These are phyloP conservation scores for Phytopythium vexans DNA, from an alignment of 352 stramenopile genomes.

Conservation along the genomic window DNA sequence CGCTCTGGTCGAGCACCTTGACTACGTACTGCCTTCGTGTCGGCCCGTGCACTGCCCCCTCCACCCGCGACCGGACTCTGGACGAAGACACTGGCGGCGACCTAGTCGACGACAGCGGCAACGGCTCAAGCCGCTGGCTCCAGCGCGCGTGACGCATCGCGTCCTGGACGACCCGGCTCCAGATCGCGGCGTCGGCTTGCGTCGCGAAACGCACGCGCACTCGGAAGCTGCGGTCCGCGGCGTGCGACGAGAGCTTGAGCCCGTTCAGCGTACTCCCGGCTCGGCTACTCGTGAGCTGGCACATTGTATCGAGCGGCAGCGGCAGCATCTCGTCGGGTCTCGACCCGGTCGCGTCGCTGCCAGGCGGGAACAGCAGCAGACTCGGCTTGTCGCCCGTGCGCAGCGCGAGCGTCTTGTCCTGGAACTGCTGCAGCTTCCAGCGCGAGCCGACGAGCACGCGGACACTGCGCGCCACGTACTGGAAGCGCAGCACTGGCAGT, in stretches of 20 bases:
- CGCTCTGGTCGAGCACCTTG: slow-evolving; percentile 27
- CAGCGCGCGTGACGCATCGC: slow-evolving; percentile 36
- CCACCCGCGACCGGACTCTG: too few relatives aligned
- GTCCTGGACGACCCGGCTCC: slow-evolving; percentile 34
- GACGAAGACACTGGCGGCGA: slow-evolving; percentile 2
- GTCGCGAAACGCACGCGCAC: slow-evolving; percentile 50
- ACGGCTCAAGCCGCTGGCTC: slow-evolving; percentile 23
- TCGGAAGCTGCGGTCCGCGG: slow-evolving; percentile 13
- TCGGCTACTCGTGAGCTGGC: slow-evolving; percentile 10
- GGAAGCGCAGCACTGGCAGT: slow-evolving; percentile 42
- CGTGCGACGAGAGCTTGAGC: slow-evolving; percentile 27
- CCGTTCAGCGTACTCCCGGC: slow-evolving; percentile 7
- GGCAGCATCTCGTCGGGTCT: slow-evolving; percentile 17
- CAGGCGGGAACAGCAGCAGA: slow-evolving; percentile 20
- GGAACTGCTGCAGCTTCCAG: slow-evolving; percentile 49
- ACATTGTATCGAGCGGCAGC: slow-evolving; percentile 27
- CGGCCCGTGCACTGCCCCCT: background rate
- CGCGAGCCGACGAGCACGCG: slow-evolving; percentile 40
- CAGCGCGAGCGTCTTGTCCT: slow-evolving; percentile 33
- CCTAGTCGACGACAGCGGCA: background rate
- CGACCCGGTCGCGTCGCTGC: slow-evolving; percentile 3
- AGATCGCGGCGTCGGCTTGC: slow-evolving; percentile 46
- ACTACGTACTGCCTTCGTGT: slow-evolving; percentile 35
- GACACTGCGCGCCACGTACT: slow-evolving; percentile 50
- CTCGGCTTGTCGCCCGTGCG: slow-evolving; percentile 25